Conservation (phyloP, 768 basidiomycete genomes). For the Pleurotus eryngii region DNA sequence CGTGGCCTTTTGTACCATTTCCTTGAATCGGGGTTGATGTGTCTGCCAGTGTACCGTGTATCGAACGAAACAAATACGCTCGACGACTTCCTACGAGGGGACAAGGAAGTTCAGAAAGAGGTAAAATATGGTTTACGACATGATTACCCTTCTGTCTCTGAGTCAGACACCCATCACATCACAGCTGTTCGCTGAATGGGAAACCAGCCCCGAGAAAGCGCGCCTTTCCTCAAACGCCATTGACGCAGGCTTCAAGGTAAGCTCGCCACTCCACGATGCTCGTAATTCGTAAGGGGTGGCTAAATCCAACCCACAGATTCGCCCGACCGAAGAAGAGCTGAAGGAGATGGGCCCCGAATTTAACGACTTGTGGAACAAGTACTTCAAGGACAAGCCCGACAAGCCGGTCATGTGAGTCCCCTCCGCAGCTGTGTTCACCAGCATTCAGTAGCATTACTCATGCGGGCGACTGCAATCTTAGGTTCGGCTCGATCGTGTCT, state of each 20-base stretch:
- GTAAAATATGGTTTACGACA: constrained; percentile 24
- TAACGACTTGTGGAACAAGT: constrained; percentile 61
- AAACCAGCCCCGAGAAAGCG: constrained; percentile 63
- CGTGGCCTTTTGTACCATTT: constrained; percentile 13
- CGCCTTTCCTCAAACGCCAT: constrained; percentile 68
- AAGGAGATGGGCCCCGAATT: constrained; percentile 81
- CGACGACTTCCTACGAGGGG: constrained; percentile 71
- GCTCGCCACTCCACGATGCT: neutral
- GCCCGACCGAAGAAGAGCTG: constrained; percentile 63
- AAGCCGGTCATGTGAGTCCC: constrained; percentile 64
- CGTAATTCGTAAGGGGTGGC: neutral
- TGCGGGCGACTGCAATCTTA: constrained; percentile 9
- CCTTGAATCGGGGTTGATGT: constrained; percentile 2
- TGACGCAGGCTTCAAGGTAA: constrained; percentile 72
- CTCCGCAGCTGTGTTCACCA: neutral
- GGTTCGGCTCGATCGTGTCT: constrained; percentile 67
- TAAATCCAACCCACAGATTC: constrained; percentile 39
- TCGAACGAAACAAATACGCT: constrained; percentile 60
- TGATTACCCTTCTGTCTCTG: neutral
- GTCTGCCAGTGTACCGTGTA: constrained; percentile 55
- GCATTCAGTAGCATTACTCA: too few relatives aligned
- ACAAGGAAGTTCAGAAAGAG: constrained; percentile 54
- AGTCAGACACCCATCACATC: neutral
- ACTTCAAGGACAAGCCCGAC: constrained; percentile 80
- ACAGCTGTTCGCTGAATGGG: constrained; percentile 64